Percentiles rank a stretch among this genome's conserved stretches.
Evolutionary conservation across 2,329 filamentous ascomycete species (phyloP).

Genomic region (Meredithiella fracta): DNA sequence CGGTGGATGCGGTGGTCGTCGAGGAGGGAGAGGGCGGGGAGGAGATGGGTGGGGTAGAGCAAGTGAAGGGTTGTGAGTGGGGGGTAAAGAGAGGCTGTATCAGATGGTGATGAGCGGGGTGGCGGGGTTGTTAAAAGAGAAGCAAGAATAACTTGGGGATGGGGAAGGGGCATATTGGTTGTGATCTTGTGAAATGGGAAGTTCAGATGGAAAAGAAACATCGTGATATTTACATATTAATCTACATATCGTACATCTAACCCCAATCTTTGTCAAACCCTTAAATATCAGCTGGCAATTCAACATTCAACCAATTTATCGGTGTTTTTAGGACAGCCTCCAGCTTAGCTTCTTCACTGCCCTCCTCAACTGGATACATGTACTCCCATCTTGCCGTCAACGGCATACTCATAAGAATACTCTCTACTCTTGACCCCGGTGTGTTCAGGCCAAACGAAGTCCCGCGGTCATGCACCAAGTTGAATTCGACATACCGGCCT

Average conservation of each 20-base stretch:
- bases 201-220: neutral
- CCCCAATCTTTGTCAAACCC: neutral
- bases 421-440: conserved; percentile 80
- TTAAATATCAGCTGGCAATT: neutral
- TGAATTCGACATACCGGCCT: conserved; percentile 97
- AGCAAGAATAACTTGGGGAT: conserved; percentile 3
- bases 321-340: conserved; percentile 53
- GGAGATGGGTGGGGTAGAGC: conserved; percentile 62
- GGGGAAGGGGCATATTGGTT: conserved; percentile 17
- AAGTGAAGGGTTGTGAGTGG: conserved; percentile 64
- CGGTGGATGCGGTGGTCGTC: conserved; percentile 37
- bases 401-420: conserved; percentile 92
- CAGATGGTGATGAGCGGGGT: neutral
- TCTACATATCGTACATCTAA: neutral
- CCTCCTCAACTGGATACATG: conserved; percentile 71
- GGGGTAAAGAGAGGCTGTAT: conserved; percentile 15
- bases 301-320: conserved; percentile 44
- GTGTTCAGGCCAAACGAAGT: conserved; percentile 90
- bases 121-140: conserved; percentile 4
- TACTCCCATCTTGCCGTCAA: conserved; percentile 89
- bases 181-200: conserved; percentile 17
- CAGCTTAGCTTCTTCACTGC: conserved; percentile 61
- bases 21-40: conserved; percentile 74
- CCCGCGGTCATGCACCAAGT: conserved; percentile 88
- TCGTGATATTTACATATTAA: neutral